These are phyloP conservation scores for Cytospora piceicola DNA, from an alignment of 2,329 filamentous ascomycete genomes.

Conservation along the genomic window DNA sequence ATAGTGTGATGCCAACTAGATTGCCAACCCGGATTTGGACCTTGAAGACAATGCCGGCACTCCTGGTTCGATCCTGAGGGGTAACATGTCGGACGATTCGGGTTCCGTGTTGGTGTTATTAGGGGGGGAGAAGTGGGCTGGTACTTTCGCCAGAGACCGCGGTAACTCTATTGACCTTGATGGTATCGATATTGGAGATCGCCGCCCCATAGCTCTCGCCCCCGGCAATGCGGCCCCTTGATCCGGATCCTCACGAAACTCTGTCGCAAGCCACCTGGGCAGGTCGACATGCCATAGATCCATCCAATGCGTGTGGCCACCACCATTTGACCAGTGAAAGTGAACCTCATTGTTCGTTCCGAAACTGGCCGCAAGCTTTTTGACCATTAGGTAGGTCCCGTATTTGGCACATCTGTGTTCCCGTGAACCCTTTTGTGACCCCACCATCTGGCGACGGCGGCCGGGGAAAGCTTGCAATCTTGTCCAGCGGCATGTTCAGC, in stretches of 20 bases:
- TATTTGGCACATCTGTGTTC: neutral
- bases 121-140: neutral
- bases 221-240: neutral
- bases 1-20: constrained; percentile 26
- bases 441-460: constrained; percentile 14
- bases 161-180: neutral
- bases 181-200: neutral
- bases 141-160: too few species aligned
- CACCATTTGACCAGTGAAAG: neutral
- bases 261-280: neutral
- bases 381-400: neutral
- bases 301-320: neutral
- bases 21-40: neutral
- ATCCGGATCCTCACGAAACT: constrained; percentile 4
- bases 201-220: constrained; percentile 2
- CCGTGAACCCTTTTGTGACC: constrained; percentile 12
- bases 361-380: constrained; percentile 8
- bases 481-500: constrained; percentile 12
- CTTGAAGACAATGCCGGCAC: neutral
- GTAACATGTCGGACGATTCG: neutral
- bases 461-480: constrained; percentile 12
- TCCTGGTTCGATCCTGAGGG: constrained; percentile 11
- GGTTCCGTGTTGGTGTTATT: constrained; percentile 1
- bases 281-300: neutral
- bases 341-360: constrained; percentile 11